Conservation (phyloP, 176 grass and related monocot species). For the Oryza brachyantha region DNA sequence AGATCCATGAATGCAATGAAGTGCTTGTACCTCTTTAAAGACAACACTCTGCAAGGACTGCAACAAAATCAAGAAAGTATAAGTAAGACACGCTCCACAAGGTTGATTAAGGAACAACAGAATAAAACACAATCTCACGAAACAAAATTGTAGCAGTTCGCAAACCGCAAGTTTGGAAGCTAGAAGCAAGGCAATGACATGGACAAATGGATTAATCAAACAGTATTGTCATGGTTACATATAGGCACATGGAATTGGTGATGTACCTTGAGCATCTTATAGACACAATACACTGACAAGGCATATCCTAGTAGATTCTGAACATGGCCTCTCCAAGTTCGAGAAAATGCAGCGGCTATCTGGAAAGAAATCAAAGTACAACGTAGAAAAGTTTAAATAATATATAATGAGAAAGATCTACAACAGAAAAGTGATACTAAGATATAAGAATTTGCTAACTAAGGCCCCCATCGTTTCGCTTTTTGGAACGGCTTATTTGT, state of each 20-base stretch:
- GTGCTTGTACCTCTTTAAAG: constrained; percentile 79
- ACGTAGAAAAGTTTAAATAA: not conserved
- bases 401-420: constrained; percentile 8
- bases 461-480: no score
- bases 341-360: constrained; percentile 89
- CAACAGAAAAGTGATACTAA: not conserved
- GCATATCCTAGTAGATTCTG: constrained; percentile 99
- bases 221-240: not conserved
- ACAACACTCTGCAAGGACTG: constrained; percentile 99
- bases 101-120: not conserved
- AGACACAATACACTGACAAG: constrained; percentile 94
- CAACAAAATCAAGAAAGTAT: constrained; percentile 43
- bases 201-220: not conserved
- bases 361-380: constrained; percentile 30
- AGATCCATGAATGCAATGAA: not conserved
- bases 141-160: constrained; percentile 10
- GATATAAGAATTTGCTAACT: not conserved
- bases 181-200: not conserved
- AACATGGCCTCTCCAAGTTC: constrained; percentile 97
- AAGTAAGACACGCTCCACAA: constrained; percentile 19
- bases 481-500: no score
- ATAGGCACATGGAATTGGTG: not conserved
- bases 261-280: constrained; percentile 99
- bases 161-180: not conserved
- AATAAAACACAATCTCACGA: constrained; percentile 20